These are phyloP conservation scores for Bjerkandera adusta DNA, from an alignment of 1,284 basidiomycete species.

Conservation along the genomic window DNA sequence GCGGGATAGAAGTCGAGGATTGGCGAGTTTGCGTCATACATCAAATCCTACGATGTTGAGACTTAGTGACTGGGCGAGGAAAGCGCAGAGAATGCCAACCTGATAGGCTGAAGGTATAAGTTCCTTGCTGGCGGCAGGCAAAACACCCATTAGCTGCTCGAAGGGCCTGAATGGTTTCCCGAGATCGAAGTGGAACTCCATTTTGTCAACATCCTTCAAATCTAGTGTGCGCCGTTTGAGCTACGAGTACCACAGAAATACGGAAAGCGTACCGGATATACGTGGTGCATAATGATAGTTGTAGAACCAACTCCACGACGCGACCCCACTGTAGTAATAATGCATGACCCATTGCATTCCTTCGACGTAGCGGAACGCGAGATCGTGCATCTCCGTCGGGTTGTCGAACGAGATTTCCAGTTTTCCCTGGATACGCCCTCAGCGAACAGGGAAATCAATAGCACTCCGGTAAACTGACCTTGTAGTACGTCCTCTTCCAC, in stretches of 20 bases:
- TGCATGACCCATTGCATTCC: constrained; percentile 99
- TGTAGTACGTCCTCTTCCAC: constrained; percentile 93
- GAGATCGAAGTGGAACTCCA: constrained; percentile 84
- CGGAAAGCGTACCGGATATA: constrained; percentile 70
- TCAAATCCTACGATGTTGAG: constrained; percentile 65
- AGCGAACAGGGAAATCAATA: background rate
- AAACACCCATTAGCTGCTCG: constrained; percentile 97
- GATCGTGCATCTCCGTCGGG: constrained; percentile 60
- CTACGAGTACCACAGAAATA: background rate
- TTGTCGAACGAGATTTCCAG: constrained; percentile 77
- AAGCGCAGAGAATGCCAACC: constrained; percentile 39
- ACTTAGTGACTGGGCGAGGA: background rate
- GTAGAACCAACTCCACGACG: constrained; percentile 99
- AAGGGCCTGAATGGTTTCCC: constrained; percentile 93
- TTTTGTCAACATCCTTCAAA: constrained; percentile 71
- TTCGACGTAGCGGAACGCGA: constrained; percentile 86
- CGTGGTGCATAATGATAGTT: constrained; percentile 96
- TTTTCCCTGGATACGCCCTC: constrained; percentile 65
- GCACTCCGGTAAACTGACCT: constrained; percentile 45
- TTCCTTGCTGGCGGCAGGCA: constrained; percentile 87
- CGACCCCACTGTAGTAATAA: constrained; percentile 97
- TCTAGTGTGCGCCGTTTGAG: constrained; percentile 46
- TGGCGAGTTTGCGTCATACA: constrained; percentile 84
- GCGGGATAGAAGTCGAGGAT: constrained; percentile 95
- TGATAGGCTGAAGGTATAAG: constrained; percentile 86